Base-by-base conservation (phyloP, 2,329 filamentous ascomycete genomes). In the Bipolaris sorokiniana region DNA sequence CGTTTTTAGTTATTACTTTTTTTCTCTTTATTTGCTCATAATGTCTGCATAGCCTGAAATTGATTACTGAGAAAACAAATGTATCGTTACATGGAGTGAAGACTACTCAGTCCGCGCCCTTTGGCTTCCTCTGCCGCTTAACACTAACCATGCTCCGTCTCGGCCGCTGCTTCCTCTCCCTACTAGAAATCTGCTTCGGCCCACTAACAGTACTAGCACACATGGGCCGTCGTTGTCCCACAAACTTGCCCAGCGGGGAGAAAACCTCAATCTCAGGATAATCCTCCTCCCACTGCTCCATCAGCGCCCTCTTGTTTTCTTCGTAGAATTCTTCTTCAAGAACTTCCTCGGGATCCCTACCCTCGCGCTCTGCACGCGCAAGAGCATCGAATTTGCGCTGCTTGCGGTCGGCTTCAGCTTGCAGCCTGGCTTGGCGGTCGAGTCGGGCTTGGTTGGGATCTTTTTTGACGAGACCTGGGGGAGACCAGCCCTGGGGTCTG, bases 231-330 rank as follows among this genome's bases (percentile, higher is more conserved):
- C 91, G 82, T 9, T 80, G 78, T 1, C 83, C 88, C 28, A 98
- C 81, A 66, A 90, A 95, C 67, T 86, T 88, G n/a, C 95, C 95
- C 56, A 92, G 84, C 0, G 95, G 95, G 26, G 85, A 90, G 69
- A 90, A 97, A 0, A 98, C 86, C 64, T 98, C 93, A 6, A 99
- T 84, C 9, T 87, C 81, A 0, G 92, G 92, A 80, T 86, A 87
- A 3, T 57, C 57, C 1, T 61, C 61, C 40, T 68, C 60, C 62
- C 64, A 70, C 7, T 58, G 60, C 2, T 15, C 59, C 38, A 56
- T 50, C 2, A 55, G 40, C 18, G 69, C 68, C n/a, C 59, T 64
- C 13, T 50, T 54, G 0, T 59, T 38, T 1, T 64, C 60, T 1
- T 60, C 45, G 5, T 48, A 51, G 6, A 72, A 49, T 64, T 56